Conservation (phyloP, 129 eudicot genomes). For the Oenanthe sinensis region DNA sequence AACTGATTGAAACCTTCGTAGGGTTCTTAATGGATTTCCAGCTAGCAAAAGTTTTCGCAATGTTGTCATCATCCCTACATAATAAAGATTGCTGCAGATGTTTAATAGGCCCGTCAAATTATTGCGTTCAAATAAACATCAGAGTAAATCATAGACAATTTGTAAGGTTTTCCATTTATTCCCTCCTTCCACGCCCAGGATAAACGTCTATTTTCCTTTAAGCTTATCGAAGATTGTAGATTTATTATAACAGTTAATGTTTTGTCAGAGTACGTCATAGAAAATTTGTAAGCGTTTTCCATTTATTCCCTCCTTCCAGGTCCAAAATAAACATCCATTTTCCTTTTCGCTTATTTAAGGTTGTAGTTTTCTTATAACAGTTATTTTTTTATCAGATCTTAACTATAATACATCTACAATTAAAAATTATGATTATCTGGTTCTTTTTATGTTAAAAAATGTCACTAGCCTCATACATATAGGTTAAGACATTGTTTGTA, state of each 20-base stretch:
- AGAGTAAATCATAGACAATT: background rate
- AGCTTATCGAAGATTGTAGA: no score
- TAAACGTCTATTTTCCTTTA: background rate
- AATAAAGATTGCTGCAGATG: constrained; percentile 12
- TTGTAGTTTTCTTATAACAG: no score
- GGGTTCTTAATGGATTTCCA: constrained; percentile 89
- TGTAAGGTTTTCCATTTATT: background rate
- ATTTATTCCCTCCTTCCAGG: background rate
- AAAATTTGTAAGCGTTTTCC: background rate
- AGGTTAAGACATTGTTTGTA: background rate
- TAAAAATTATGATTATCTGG: no score
- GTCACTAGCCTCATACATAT: background rate
- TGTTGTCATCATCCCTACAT: constrained; percentile 74
- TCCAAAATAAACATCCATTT: background rate
- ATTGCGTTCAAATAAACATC: background rate
- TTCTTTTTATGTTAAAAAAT: background rate
- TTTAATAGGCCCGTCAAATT: background rate
- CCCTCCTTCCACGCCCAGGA: background rate
- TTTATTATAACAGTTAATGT: no score
- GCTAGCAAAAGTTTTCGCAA: constrained; percentile 81
- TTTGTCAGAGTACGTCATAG: background rate
- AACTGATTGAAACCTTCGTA: constrained; percentile 59
- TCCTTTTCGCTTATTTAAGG: background rate
- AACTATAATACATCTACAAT: no score
- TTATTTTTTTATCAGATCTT: no score